A percentile compares a stretch with the other conserved stretches of the same genome.
Evolutionary conservation across 208 protist species (phyloP).

Genomic region (Trichomonas vaginalis): DNA sequence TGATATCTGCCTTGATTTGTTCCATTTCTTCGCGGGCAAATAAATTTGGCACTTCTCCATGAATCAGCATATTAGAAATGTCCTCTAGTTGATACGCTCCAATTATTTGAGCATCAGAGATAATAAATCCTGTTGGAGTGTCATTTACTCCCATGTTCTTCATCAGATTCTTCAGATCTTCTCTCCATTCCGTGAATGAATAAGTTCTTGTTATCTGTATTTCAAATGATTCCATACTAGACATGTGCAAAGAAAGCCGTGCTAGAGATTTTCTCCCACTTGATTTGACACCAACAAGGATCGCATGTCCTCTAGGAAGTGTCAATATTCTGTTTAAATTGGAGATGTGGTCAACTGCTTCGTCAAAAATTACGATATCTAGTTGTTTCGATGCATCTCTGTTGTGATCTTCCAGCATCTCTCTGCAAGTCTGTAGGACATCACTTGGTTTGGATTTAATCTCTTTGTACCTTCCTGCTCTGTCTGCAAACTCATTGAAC

Average conservation of each 20-base stretch:
- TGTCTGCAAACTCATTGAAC: slow-evolving; percentile 30
- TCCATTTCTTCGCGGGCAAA: slow-evolving; percentile 69
- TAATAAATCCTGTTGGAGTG: slow-evolving; percentile 73
- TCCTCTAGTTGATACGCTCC: slow-evolving; percentile 80
- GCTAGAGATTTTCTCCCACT: slow-evolving; percentile 80
- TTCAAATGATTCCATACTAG: slow-evolving; percentile 29
- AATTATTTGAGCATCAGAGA: slow-evolving; percentile 80
- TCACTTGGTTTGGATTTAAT: slow-evolving; percentile 17
- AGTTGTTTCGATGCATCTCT: slow-evolving; percentile 60
- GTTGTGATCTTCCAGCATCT: slow-evolving; percentile 72
- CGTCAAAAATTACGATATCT: slow-evolving; percentile 85
- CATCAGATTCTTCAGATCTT: slow-evolving; percentile 40
- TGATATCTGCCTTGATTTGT: slow-evolving; percentile 32
- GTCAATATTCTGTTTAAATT: slow-evolving; percentile 78
- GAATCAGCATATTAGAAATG: slow-evolving; percentile 89
- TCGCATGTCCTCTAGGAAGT: slow-evolving; percentile 70
- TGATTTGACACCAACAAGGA: slow-evolving; percentile 82
- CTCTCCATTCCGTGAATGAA: slow-evolving; percentile 50
- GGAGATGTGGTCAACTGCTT: slow-evolving; percentile 75
- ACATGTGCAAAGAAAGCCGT: slow-evolving; percentile 74
- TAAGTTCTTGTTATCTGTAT: slow-evolving; percentile 37
- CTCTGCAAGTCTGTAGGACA: slow-evolving; percentile 20
- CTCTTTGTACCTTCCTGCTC: slow-evolving; percentile 23
- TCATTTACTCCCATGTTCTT: slow-evolving; percentile 55
- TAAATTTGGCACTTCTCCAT: slow-evolving; percentile 79